Evolutionary conservation across 352 stramenopile species (phyloP).

Genomic region (Pythium aristosporum): DNA sequence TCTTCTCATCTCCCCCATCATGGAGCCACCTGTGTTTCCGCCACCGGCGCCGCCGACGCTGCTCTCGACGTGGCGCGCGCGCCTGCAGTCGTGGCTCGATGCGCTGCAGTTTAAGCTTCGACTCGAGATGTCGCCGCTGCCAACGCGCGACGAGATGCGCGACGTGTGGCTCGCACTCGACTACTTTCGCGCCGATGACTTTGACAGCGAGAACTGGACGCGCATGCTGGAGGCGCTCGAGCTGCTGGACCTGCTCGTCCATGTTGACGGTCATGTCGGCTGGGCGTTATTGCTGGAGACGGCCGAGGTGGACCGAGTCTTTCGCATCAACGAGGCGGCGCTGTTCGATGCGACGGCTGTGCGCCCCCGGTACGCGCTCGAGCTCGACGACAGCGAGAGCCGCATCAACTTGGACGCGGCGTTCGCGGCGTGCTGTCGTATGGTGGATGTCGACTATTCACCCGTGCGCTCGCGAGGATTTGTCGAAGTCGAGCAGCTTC

Average conservation of each 20-base stretch:
- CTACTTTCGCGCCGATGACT: constrained; percentile 4
- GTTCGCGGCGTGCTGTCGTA: neutral
- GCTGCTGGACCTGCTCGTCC: constrained; percentile 11
- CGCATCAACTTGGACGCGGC: neutral
- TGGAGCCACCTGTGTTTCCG: no score
- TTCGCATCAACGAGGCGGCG: constrained; percentile 3
- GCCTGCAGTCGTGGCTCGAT: neutral
- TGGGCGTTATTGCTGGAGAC: constrained; percentile 7
- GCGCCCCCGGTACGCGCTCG: neutral
- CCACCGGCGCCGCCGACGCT: neutral
- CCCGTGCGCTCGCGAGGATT: neutral
- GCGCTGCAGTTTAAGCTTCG: neutral
- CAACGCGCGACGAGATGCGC: neutral
- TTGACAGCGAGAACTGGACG: neutral
- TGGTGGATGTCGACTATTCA: neutral
- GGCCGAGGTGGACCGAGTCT: neutral
- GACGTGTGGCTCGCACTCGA: constrained; percentile 5
- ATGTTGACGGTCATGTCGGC: neutral
- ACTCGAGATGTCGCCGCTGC: neutral
- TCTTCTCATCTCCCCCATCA: no score
- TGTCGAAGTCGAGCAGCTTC: neutral
- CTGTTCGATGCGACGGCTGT: neutral
- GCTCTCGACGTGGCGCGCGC: constrained; percentile 2
- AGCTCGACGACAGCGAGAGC: neutral
- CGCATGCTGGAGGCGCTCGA: constrained; percentile 1